Conservation (phyloP, 1,284 basidiomycete genomes). For the Cutaneotrichosporon mucoides region DNA sequence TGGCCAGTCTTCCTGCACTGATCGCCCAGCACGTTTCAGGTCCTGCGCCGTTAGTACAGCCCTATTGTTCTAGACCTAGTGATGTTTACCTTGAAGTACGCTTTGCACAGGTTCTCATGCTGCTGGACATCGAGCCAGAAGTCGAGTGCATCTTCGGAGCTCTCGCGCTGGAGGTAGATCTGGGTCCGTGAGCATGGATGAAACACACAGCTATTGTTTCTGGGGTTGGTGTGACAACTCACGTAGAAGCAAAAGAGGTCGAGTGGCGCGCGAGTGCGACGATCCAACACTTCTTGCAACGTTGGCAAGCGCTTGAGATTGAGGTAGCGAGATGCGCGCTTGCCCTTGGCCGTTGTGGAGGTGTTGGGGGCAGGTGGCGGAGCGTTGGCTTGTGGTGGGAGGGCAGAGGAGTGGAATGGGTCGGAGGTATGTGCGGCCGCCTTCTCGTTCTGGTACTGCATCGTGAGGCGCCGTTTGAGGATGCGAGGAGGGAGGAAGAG, state of each 20-base stretch:
- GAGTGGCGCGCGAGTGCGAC: slow-evolving; percentile 85
- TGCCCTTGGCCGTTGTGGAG: slow-evolving; percentile 19
- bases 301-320: slow-evolving; percentile 49
- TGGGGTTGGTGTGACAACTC: slow-evolving; percentile 43
- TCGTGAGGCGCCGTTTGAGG: background rate
- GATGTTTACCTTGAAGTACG: slow-evolving; percentile 77
- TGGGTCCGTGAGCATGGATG: slow-evolving; percentile 9
- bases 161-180: slow-evolving; percentile 83
- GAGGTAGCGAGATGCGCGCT: slow-evolving; percentile 38
- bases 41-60: slow-evolving; percentile 53
- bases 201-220: background rate
- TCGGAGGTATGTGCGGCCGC: background rate
- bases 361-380: background rate
- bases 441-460: slow-evolving; percentile 10
- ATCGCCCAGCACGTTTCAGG: slow-evolving; percentile 83
- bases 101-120: slow-evolving; percentile 96
- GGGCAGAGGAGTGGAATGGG: background rate
- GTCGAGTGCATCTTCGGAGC: slow-evolving; percentile 90
- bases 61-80: background rate
- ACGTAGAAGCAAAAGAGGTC: slow-evolving; percentile 99
- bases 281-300: slow-evolving; percentile 77
- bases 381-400: background rate
- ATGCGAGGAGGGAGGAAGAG: background rate
- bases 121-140: slow-evolving; percentile 99
- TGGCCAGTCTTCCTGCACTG: slow-evolving; percentile 94